A percentile compares a stretch with the other conserved stretches of the same genome.
Evolutionary conservation across 192 early-diverging fungal species (phyloP).

Genomic region (Haplosporangium gracile): DNA sequence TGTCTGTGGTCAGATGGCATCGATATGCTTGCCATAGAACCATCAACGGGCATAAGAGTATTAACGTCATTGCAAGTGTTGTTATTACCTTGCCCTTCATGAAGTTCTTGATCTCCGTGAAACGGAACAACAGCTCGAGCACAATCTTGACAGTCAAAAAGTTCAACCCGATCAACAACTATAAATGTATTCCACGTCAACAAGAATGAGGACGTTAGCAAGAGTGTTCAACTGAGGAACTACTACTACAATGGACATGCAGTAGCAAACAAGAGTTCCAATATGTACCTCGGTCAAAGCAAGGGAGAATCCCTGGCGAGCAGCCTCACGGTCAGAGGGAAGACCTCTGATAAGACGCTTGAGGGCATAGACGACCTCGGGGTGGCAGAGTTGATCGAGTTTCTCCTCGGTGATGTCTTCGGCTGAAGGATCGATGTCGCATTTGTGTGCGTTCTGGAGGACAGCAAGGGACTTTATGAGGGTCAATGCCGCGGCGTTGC

Average conservation of each 20-base stretch:
- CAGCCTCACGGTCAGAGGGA: slow-evolving; percentile 85
- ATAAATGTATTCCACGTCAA: not conserved
- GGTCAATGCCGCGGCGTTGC: slow-evolving; percentile 73
- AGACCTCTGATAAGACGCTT: slow-evolving; percentile 92
- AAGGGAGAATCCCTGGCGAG: slow-evolving; percentile 96
- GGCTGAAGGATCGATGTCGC: slow-evolving; percentile 39
- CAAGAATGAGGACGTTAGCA: slow-evolving; percentile 19
- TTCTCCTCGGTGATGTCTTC: slow-evolving; percentile 70
- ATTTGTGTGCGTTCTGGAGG: slow-evolving; percentile 62
- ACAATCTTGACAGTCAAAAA: slow-evolving; percentile 68
- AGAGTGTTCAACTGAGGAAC: not conserved
- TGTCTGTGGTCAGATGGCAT: not conserved
- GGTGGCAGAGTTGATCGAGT: slow-evolving; percentile 74
- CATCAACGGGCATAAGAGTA: no score
- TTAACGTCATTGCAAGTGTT: no score
- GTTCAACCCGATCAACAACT: slow-evolving; percentile 53
- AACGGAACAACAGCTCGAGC: slow-evolving; percentile 77
- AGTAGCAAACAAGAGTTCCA: not conserved
- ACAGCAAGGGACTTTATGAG: slow-evolving; percentile 71
- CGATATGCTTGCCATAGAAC: no score
- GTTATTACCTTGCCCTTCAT: slow-evolving; percentile 72
- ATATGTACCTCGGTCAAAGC: slow-evolving; percentile 84
- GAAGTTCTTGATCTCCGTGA: slow-evolving; percentile 70
- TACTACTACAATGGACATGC: not conserved
- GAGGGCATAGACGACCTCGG: slow-evolving; percentile 89